A percentile compares a stretch with the other conserved stretches of the same genome.
These are phyloP conservation scores for Sarocladium brachiariae DNA, from an alignment of 2,329 filamentous ascomycete genomes.

Conservation along the genomic window DNA sequence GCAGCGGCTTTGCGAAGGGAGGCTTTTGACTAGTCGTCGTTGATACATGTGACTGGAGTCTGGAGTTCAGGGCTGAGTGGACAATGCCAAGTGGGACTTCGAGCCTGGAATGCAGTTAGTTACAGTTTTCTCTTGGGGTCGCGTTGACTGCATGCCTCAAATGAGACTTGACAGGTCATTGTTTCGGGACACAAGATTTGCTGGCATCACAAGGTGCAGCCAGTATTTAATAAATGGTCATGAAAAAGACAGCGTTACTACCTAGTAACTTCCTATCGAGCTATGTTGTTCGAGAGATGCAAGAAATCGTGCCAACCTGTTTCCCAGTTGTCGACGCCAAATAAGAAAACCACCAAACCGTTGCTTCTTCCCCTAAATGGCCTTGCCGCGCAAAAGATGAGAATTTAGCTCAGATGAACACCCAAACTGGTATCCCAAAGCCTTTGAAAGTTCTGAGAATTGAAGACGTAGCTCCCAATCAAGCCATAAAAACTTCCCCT, in stretches of 20 bases:
- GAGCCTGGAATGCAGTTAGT: not conserved
- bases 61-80: not conserved
- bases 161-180: too few species aligned
- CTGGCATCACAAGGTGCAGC: not conserved
- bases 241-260: conserved; percentile 5
- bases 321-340: not conserved
- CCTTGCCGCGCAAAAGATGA: too few species aligned
- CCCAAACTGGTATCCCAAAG: not conserved
- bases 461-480: not conserved
- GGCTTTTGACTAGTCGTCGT: not conserved
- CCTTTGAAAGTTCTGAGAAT: not conserved
- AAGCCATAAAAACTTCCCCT: not conserved
- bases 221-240: not conserved
- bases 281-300: conserved; percentile 6
- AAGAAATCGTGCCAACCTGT: not conserved
- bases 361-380: not conserved
- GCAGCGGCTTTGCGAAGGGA: not conserved
- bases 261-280: conserved; percentile 1
- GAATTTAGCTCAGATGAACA: too few species aligned
- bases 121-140: not conserved
- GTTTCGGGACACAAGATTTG: too few species aligned
- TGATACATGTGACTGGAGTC: not conserved
- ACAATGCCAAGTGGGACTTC: not conserved
- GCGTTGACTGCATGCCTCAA: too few species aligned
- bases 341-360: not conserved